phyloP scores from a whole-genome alignment of 1,284 basidiomycete species.

The Mycosarcoma mackinlayi region DNA sequence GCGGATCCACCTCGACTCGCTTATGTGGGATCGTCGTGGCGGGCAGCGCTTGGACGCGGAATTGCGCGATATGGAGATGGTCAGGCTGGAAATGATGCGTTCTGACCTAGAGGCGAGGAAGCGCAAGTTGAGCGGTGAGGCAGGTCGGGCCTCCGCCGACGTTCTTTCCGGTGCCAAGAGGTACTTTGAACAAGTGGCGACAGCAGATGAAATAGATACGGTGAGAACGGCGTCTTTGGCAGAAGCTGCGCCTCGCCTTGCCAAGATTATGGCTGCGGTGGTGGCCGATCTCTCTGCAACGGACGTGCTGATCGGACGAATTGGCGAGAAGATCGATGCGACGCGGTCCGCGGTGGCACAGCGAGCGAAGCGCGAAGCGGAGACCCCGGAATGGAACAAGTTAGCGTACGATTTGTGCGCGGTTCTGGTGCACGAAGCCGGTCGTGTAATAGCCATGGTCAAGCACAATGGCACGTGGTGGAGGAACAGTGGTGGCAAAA shows the following conservation, averaged over 20 bases:
- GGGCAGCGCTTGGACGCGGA: conserved; percentile 44
- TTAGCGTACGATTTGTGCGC: conserved; percentile 41
- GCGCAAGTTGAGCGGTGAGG: conserved; percentile 28
- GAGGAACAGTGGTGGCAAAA: conserved; percentile 19
- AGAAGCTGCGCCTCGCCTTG: conserved; percentile 36
- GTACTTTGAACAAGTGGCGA: conserved; percentile 39
- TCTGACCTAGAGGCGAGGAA: conserved; percentile 33
- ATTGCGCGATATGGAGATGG: conserved; percentile 28
- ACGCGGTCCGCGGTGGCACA: conserved; percentile 25
- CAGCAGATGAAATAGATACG: conserved; percentile 10
- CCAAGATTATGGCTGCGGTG: conserved; percentile 23
- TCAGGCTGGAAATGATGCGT: conserved; percentile 15
- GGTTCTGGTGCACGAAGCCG: conserved; percentile 33
- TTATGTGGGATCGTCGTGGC: conserved; percentile 46
- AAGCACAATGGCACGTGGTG: conserved; percentile 44
- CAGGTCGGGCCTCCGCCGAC: conserved; percentile 10
- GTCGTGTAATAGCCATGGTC: conserved; percentile 13
- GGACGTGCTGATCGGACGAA: conserved; percentile 24
- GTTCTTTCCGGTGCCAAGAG: conserved; percentile 29
- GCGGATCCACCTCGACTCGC: conserved; percentile 42
- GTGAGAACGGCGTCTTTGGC: conserved; percentile 20
- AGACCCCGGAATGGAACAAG: conserved; percentile 40
- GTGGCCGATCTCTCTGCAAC: conserved; percentile 28
- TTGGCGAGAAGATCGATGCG: conserved; percentile 23
- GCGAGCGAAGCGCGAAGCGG: conserved; percentile 30